Evolutionary conservation across 1,284 basidiomycete species (phyloP).

Genomic region (Melampsora larici-populina): DNA sequence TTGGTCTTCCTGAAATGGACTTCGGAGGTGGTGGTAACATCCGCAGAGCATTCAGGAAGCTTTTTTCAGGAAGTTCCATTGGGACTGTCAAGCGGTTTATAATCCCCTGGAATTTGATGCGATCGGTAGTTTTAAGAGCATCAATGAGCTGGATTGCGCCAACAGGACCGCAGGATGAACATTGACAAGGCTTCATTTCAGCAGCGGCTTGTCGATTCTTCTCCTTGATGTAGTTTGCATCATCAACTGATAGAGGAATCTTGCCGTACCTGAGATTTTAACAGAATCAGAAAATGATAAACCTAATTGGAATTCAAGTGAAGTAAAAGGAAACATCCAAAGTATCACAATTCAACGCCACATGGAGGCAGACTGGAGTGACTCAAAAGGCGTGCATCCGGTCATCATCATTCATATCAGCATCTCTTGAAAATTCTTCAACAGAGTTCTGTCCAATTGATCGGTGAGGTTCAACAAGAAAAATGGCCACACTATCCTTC

Average conservation of each 20-base stretch:
- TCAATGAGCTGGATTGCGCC: neutral
- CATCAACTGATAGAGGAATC: neutral
- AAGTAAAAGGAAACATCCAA: neutral
- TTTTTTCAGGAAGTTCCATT: neutral
- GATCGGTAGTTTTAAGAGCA: neutral
- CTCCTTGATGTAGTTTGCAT: constrained; percentile 27
- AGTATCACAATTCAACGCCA: neutral
- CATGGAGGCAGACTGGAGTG: neutral
- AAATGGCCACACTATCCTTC: neutral
- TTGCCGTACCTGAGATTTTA: neutral
- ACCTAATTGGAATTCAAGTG: neutral
- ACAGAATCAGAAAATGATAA: neutral
- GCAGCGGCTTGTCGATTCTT: neutral
- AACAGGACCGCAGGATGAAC: constrained; percentile 5
- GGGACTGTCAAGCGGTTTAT: neutral
- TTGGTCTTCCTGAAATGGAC: neutral
- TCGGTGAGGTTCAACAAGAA: neutral
- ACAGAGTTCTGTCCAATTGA: neutral
- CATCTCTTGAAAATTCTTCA: neutral
- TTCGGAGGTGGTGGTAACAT: neutral
- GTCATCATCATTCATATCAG: constrained; percentile 7
- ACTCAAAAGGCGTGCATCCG: constrained; percentile 11
- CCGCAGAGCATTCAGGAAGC: neutral
- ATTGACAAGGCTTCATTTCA: neutral
- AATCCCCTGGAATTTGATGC: neutral